phyloP scores from a whole-genome alignment of 257 asterid genomes.

The Gentiana dahurica region DNA sequence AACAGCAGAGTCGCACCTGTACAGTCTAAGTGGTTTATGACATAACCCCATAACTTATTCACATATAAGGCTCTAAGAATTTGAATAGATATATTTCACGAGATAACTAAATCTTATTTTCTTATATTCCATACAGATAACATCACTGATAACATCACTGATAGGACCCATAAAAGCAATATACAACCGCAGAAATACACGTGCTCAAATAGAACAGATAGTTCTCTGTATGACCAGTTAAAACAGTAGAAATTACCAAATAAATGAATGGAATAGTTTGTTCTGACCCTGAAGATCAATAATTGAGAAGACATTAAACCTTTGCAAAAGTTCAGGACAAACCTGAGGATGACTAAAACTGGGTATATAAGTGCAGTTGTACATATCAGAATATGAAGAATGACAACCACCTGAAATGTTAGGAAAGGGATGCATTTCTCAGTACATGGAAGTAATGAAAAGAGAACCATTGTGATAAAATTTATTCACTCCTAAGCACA shows the following conservation, averaged over 20 bases:
- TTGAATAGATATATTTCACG: too few relatives aligned
- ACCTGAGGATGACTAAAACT: slow-evolving; percentile 83
- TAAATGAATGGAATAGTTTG: too few relatives aligned
- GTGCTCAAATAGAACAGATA: not conserved
- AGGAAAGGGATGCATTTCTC: slow-evolving; percentile 3
- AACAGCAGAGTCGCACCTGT: slow-evolving; percentile 95
- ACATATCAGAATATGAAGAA: slow-evolving; percentile 55
- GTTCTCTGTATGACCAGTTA: too few relatives aligned
- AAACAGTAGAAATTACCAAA: not conserved
- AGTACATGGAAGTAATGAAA: not conserved
- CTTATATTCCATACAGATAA: too few relatives aligned
- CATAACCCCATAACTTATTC: too few relatives aligned
- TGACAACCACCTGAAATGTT: slow-evolving; percentile 54
- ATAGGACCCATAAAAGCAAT: not conserved
- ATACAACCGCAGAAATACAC: not conserved
- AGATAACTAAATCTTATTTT: too few relatives aligned
- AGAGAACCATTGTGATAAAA: not conserved
- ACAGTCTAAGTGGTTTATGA: not conserved
- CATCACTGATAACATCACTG: too few relatives aligned
- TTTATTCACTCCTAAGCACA: too few relatives aligned
- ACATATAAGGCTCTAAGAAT: too few relatives aligned
- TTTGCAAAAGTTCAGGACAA: slow-evolving; percentile 10
- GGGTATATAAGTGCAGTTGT: slow-evolving; percentile 71
- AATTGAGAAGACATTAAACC: too few relatives aligned
- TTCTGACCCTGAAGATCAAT: too few relatives aligned